A percentile compares a stretch with the other conserved stretches of the same genome.
phyloP scores from a whole-genome alignment of 1,284 basidiomycete genomes.

The Ceratobasidium papillatum region DNA sequence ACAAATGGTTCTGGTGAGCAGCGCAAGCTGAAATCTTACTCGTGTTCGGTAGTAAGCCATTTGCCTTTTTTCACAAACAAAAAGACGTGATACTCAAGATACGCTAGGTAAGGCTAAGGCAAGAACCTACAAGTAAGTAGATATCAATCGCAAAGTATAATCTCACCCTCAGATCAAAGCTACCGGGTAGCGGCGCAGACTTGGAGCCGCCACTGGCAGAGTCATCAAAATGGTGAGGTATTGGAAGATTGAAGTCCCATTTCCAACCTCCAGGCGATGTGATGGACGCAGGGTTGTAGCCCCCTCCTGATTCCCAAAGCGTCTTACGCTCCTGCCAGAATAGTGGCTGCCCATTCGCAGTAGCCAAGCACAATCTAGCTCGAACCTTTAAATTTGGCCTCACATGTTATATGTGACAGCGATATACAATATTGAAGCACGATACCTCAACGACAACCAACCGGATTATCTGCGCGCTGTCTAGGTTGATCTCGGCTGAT shows the following conservation, averaged over 20 bases:
- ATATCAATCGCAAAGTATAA: not conserved
- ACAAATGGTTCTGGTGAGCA: no score
- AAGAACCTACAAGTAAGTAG: not conserved
- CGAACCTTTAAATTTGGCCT: not conserved
- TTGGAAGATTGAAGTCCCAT: conserved; percentile 25
- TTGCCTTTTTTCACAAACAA: conserved; percentile 21
- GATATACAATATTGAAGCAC: not conserved
- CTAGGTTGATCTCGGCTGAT: not conserved
- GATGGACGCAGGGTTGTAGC: conserved; percentile 10
- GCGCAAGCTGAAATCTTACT: conserved; percentile 4
- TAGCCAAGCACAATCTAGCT: not conserved
- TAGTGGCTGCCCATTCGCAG: not conserved
- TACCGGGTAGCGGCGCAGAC: not conserved
- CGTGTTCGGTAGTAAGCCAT: conserved; percentile 7
- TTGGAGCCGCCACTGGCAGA: conserved; percentile 1
- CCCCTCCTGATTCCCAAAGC: not conserved
- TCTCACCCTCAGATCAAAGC: conserved; percentile 10
- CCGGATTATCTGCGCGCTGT: conserved; percentile 1
- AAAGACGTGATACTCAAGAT: conserved; percentile 14
- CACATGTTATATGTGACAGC: not conserved
- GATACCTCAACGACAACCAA: conserved; percentile 6
- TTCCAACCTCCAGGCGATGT: conserved; percentile 9
- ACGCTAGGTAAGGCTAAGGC: conserved; percentile 9
- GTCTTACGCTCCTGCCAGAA: conserved; percentile 8
- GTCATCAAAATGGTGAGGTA: conserved; percentile 26